Evolutionary conservation across 2,329 filamentous ascomycete genomes (phyloP), one percentile per base, ranked within the genome.

Genomic region (Trichoderma asperellum): DNA sequence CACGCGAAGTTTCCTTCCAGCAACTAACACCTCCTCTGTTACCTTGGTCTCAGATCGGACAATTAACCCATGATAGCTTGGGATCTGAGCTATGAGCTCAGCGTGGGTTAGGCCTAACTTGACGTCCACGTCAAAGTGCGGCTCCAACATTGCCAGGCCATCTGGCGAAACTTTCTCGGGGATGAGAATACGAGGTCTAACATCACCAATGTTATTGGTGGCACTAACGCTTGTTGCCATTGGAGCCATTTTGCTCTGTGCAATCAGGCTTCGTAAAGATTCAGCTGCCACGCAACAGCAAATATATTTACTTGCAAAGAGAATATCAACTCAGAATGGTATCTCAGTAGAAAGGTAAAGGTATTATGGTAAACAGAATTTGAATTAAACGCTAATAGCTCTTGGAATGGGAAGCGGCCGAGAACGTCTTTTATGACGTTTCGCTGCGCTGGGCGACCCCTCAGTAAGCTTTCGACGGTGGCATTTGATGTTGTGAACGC

Each of bases 41-140:
- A 95, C 92, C 76, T 94, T 91, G 1, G 92, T 95, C 80, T 94
- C 92, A 47, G 92, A 94, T 2, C 92, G 89, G 52, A 95, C 89
- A 70, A 95, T 92, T 63, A 95, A 84, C 24, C 90, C 92, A 59
- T 94, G 88, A 78, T 94, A 94, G 27, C 85, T 82, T 0, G 88
- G 86, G 69, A 95, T 93, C 69, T 90, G 84, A n/a, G 81, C 73
- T 53, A 89, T 79, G 24, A 95, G 84, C 72, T 93, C 87, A 1
- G 88, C 83, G 0, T 90, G 79, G 3, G 84, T 85, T 18, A 94
- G 80, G 1, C 86, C 87, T 61, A 87, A 86, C 64, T 86, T 87
- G 72, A 89, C 88, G 76, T 95, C 88, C 40, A 95, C 91, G 27
- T 92, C 87, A 74, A 92, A 89, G 47, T 87, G 85, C 24, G 86